Percentiles rank a stretch among this genome's conserved stretches.
These are phyloP conservation scores for Simplicillium sp. DNA, from an alignment of 2,329 filamentous ascomycete genomes.

Conservation along the genomic window DNA sequence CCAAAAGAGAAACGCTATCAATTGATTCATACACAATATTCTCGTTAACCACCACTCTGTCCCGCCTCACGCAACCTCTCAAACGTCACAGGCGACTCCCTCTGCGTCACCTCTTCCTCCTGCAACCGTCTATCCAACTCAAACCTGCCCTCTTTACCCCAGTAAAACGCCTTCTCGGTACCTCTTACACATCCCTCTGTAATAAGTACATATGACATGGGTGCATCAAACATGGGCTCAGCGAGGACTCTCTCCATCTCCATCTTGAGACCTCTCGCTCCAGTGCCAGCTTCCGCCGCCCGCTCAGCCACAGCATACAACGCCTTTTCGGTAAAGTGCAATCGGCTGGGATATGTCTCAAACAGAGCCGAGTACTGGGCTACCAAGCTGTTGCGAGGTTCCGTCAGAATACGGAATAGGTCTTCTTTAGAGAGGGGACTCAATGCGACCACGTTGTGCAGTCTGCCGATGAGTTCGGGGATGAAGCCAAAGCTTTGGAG, in stretches of 20 bases:
- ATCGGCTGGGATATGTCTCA: constrained; percentile 64
- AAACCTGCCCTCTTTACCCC: constrained; percentile 61
- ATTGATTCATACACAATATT: not conserved
- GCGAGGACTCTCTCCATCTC: constrained; percentile 71
- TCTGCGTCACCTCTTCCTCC: constrained; percentile 47
- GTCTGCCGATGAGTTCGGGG: constrained; percentile 88
- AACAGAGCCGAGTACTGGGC: constrained; percentile 87
- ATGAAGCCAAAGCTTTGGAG: constrained; percentile 85
- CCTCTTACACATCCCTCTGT: constrained; percentile 60
- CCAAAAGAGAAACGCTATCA: not conserved
- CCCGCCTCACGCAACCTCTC: constrained; percentile 36
- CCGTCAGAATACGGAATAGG: constrained; percentile 81
- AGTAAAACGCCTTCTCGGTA: constrained; percentile 48
- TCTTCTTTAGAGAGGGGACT: constrained; percentile 59
- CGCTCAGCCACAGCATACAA: constrained; percentile 70
- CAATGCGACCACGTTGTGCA: constrained; percentile 83
- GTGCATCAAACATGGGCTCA: constrained; percentile 75
- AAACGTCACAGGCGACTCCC: constrained; percentile 18
- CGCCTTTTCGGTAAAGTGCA: constrained; percentile 75
- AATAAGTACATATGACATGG: constrained; percentile 65
- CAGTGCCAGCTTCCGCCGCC: constrained; percentile 55
- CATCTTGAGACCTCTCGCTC: constrained; percentile 69
- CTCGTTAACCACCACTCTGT: constrained; percentile 32
- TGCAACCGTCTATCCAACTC: constrained; percentile 56
- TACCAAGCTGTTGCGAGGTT: constrained; percentile 81